These are phyloP conservation scores for Aspergillus carbonarius DNA, from an alignment of 2,329 filamentous ascomycete species.

Conservation along the genomic window DNA sequence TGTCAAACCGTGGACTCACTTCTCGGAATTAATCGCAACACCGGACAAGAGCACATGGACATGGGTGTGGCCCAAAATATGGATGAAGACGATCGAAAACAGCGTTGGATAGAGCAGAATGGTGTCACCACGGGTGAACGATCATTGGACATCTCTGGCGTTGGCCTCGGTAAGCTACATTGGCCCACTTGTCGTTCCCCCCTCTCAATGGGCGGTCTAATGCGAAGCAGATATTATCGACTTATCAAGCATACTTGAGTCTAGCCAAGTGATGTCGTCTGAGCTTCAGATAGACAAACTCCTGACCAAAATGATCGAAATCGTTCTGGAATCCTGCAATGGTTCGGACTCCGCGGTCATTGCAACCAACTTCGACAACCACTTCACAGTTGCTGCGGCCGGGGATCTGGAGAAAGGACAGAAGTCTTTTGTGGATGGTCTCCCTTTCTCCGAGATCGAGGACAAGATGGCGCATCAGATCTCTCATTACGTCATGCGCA, in stretches of 20 bases:
- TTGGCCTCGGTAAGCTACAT: conserved; percentile 36
- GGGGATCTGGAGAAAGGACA: conserved; percentile 57
- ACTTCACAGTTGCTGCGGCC: conserved; percentile 62
- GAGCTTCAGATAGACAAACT: conserved; percentile 64
- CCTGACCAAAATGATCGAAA: conserved; percentile 62
- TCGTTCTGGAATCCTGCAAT: conserved; percentile 64
- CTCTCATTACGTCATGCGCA: conserved; percentile 62
- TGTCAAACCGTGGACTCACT: conserved; percentile 59
- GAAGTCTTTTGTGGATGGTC: conserved; percentile 53
- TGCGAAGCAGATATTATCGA: conserved; percentile 61
- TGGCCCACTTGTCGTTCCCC: not conserved
- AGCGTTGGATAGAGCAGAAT: conserved; percentile 45
- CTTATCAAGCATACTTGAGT: conserved; percentile 62
- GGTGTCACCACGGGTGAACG: conserved; percentile 39
- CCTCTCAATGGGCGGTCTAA: conserved; percentile 30
- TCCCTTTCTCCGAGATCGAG: conserved; percentile 57
- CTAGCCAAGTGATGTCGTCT: conserved; percentile 64
- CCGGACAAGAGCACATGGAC: conserved; percentile 32
- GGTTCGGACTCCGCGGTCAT: conserved; percentile 61
- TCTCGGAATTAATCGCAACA: conserved; percentile 37
- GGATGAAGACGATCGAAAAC: conserved; percentile 42
- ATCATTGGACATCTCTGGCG: conserved; percentile 43
- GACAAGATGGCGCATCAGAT: conserved; percentile 62
- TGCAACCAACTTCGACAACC: conserved; percentile 59
- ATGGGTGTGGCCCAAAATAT: conserved; percentile 30